Evolutionary conservation across 225 moss, liverwort and hornwort genomes (phyloP), one percentile per base, ranked within the genome.

Genomic region (Pseudisothecium myosuroides): DNA sequence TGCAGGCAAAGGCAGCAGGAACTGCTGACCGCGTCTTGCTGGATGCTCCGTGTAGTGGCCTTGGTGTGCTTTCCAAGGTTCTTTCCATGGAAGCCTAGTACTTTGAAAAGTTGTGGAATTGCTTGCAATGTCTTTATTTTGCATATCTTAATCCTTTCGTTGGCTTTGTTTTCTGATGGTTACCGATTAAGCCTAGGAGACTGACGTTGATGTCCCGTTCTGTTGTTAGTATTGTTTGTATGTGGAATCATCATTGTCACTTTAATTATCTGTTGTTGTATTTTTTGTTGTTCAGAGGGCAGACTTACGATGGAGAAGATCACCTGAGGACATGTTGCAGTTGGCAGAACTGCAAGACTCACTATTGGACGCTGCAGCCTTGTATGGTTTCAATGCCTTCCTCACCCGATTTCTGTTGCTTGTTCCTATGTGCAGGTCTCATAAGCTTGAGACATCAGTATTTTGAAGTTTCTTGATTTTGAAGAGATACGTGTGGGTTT

Each of bases 1-100:
- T 94, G 92, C 91, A 96, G 96, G 92, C 68, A 24, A 90, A 79
- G 91, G 94, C 90, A 63, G 92, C 86, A 88, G 94, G 91, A 66
- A 93, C 92, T 81, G 95, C 91, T 63, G 96, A 96, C 78, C 94
- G 93, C 76, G 96, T 96, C 61, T 88, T 96, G 69, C 90, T 96
- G 55, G 96, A 96, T 90, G 96, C 96, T 88, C 96, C 96, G 54
- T 96, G 96, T 54, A 96, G 96, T 89, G 96, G 96, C n/a, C 94
- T 96, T 61, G 96, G 96, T 91, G 96, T 96, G 74, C 93, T 96
- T 54, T 95, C 95, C 84, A 96, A 96, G 94, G 96, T 96, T 89
- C 43, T 50, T 72, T 86, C 50, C 9, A 31, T 23, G 23, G 45
- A 78, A 87, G 32, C 82, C 65, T 85, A 31, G 29, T 29, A 69